These are phyloP conservation scores for Mollisiaceae sp. DNA, from an alignment of 2,329 filamentous ascomycete species.

Conservation along the genomic window DNA sequence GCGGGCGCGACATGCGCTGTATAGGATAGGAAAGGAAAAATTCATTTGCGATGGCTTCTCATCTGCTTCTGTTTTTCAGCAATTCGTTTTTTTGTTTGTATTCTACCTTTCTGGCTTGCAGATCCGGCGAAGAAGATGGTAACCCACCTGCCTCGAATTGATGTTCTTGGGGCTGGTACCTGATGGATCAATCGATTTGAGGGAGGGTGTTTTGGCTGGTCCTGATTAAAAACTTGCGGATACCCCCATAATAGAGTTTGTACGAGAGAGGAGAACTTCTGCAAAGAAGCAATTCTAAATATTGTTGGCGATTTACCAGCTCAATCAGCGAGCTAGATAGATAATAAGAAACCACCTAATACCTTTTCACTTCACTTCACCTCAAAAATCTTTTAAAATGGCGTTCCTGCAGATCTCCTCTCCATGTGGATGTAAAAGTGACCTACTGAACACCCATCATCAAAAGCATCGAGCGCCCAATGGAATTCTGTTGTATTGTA, in stretches of 20 bases:
- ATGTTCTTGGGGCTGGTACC: slow-evolving; percentile 22
- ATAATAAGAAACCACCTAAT: slow-evolving; percentile 25
- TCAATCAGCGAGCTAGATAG: slow-evolving; percentile 8
- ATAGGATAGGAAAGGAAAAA: slow-evolving; percentile 31
- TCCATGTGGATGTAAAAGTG: not conserved
- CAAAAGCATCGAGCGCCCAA: not conserved
- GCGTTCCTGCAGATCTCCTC: not conserved
- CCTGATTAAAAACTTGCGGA: slow-evolving; percentile 15
- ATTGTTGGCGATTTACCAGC: not conserved
- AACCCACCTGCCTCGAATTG: too few relatives aligned
- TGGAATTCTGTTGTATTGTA: not conserved
- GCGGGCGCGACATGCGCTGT: slow-evolving; percentile 29
- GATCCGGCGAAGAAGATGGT: too few relatives aligned
- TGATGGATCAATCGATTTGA: slow-evolving; percentile 15
- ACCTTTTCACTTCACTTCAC: slow-evolving; percentile 12
- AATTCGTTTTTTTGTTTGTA: slow-evolving; percentile 4
- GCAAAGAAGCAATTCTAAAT: slow-evolving; percentile 6
- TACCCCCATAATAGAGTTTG: slow-evolving; percentile 31
- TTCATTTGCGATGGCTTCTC: slow-evolving; percentile 15
- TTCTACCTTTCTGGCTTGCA: not conserved
- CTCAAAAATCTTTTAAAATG: not conserved
- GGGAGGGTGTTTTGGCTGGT: slow-evolving; percentile 1
- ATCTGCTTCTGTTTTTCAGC: slow-evolving; percentile 10
- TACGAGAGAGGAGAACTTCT: slow-evolving; percentile 13
- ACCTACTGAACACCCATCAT: not conserved